Evolutionary conservation across 306 rosid species (phyloP).

Genomic region (Mimosa bimucronata): DNA sequence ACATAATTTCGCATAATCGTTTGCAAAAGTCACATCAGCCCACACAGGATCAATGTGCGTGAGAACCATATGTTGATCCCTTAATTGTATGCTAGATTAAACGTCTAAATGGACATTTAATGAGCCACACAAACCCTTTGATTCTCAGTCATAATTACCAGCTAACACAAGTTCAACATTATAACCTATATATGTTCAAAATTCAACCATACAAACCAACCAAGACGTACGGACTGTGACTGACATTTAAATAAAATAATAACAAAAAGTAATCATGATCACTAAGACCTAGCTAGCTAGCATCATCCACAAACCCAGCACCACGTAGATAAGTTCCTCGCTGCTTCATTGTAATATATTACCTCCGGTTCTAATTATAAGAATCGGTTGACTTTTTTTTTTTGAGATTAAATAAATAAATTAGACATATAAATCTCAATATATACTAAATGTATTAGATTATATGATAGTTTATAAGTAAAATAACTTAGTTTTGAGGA

Average conservation of each 20-base stretch:
- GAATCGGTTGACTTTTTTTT: too few species aligned
- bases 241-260: background rate
- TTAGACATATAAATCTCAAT: too few species aligned
- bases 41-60: background rate
- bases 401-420: too few species aligned
- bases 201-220: background rate
- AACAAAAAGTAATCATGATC: background rate
- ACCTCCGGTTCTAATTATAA: too few species aligned
- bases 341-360: too few species aligned
- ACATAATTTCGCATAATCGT: background rate
- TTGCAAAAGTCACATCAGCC: background rate
- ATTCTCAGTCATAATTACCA: background rate
- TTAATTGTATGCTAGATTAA: background rate
- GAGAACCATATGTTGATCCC: background rate
- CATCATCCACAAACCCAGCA: background rate
- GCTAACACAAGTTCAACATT: background rate
- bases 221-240: background rate
- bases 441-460: too few species aligned
- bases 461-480: too few species aligned
- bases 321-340: background rate
- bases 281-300: background rate
- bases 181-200: background rate
- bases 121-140: background rate
- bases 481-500: too few species aligned
- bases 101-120: background rate